These are phyloP conservation scores for Mallotus japonicus DNA, from an alignment of 441 rosid species.

Conservation along the genomic window DNA sequence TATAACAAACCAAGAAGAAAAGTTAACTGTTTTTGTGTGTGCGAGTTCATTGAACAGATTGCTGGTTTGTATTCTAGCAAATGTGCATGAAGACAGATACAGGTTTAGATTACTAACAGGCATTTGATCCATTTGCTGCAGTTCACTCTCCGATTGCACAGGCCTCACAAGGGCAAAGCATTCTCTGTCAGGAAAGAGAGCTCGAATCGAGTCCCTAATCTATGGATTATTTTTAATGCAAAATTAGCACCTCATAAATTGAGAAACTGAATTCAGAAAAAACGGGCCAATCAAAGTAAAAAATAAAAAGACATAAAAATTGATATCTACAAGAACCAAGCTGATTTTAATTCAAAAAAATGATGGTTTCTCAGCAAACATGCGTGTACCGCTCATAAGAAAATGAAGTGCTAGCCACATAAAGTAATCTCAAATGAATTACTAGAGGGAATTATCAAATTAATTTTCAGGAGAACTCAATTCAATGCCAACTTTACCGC, in stretches of 20 bases:
- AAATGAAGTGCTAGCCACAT: neutral
- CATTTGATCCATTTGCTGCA: conserved; percentile 85
- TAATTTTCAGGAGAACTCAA: conserved; percentile 5
- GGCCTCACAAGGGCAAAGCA: conserved; percentile 94
- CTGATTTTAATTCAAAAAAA: neutral
- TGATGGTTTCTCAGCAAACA: neutral
- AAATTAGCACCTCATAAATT: conserved; percentile 28
- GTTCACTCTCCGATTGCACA: conserved; percentile 77
- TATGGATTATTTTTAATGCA: conserved; percentile 30
- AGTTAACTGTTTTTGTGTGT: neutral
- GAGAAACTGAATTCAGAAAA: conserved; percentile 7
- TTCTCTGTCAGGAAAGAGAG: conserved; percentile 93
- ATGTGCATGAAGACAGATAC: conserved; percentile 11
- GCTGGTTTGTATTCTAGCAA: neutral
- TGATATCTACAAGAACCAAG: neutral
- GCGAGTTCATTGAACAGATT: neutral
- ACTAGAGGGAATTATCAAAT: neutral
- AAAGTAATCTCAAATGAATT: neutral
- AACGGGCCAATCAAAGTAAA: neutral
- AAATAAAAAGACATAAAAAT: neutral
- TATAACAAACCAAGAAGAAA: neutral
- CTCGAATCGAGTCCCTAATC: conserved; percentile 91
- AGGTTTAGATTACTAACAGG: conserved; percentile 46
- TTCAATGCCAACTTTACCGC: conserved; percentile 52
- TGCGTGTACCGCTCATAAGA: neutral